Evolutionary conservation across 177 flowering plant species (phyloP), one percentile per base, ranked within the genome.

Genomic region (Telopea speciosissima): DNA sequence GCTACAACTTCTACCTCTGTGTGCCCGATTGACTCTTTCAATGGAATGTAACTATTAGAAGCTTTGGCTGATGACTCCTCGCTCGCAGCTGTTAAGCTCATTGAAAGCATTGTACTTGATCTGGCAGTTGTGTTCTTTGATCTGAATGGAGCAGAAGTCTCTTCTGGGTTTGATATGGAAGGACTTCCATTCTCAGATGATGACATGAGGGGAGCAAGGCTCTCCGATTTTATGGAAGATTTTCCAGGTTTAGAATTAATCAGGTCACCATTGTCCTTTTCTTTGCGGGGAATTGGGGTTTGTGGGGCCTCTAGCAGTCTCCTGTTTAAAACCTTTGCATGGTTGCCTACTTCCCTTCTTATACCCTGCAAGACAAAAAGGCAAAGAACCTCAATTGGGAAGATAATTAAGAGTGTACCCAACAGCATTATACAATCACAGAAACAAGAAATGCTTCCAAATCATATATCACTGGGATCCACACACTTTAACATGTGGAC

Each of bases 11-110:
- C 92, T 69, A 81, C 67, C 78, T 88, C 87, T 19, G 92, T 88
- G 74, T 94, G 99, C 3, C 97, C 99, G 61, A 92, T 67, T 26
- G 90, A 77, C 75, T 93, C 97, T 82, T 90, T 87, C 58, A 91
- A 67, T 44, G 74, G 78, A 26, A 52, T n/a, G n/a, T 24, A 45
- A 22, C 58, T 54, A 14, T 8, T 21, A 5, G 24, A 49, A 22
- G 24, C 62, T 17, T 8, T 63, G 19, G 33, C 17, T 63, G 6
- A 36, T 63, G 9, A 36, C 8, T 36, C 8, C 40, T 36, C 40
- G 40, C 58, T 75, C 81, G 63, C 79, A 36, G 62, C 24, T 23
- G 65, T 54, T 62, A 71, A 19, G 24, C n/a, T 66, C 42, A 75
- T 63, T 42, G 73, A 14, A 6, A 0, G 16, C 14, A 21, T 58